Evolutionary conservation across 177 flowering plant genomes (phyloP).

Genomic region (Vitis hybrid): DNA sequence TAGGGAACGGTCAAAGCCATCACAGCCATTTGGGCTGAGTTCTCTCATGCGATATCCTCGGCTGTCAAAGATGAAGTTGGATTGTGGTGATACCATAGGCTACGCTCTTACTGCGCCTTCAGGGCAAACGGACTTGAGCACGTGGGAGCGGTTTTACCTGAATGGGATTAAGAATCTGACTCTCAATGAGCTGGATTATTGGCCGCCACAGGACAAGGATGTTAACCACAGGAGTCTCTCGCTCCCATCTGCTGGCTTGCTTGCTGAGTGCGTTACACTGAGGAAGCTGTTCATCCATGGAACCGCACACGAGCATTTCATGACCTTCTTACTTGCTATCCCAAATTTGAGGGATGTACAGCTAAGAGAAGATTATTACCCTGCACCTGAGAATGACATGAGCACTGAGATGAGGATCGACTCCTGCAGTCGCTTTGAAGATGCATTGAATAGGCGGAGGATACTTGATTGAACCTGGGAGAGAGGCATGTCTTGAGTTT

Average conservation of each 20-base stretch:
- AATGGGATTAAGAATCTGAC: conserved; percentile 55
- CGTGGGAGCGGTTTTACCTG: conserved; percentile 90
- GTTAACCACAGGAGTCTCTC: conserved; percentile 84
- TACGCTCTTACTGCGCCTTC: conserved; percentile 84
- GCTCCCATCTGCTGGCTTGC: conserved; percentile 77
- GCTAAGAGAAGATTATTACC: conserved; percentile 89
- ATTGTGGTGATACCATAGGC: conserved; percentile 78
- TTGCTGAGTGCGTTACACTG: conserved; percentile 53
- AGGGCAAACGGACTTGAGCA: conserved; percentile 89
- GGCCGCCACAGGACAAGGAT: conserved; percentile 97
- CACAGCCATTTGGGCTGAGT: conserved; percentile 55
- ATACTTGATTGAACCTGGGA: conserved; percentile 50
- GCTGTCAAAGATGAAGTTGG: conserved; percentile 71
- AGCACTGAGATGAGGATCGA: conserved; percentile 91
- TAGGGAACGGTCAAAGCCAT: conserved; percentile 50
- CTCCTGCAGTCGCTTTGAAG: conserved; percentile 85
- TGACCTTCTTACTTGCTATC: conserved; percentile 58
- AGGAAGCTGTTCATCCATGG: conserved; percentile 96
- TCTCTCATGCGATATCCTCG: conserved; percentile 48
- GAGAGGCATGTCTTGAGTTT: too few relatives aligned
- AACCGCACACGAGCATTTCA: conserved; percentile 85
- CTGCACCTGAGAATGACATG: conserved; percentile 96
- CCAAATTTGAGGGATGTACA: conserved; percentile 83
- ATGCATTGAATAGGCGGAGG: conserved; percentile 50
- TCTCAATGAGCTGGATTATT: conserved; percentile 79